A percentile compares a stretch with the other conserved stretches of the same genome.
Evolutionary conservation across 2,329 filamentous ascomycete genomes (phyloP).

Genomic region (Parasarocladium wereldwijsianum): DNA sequence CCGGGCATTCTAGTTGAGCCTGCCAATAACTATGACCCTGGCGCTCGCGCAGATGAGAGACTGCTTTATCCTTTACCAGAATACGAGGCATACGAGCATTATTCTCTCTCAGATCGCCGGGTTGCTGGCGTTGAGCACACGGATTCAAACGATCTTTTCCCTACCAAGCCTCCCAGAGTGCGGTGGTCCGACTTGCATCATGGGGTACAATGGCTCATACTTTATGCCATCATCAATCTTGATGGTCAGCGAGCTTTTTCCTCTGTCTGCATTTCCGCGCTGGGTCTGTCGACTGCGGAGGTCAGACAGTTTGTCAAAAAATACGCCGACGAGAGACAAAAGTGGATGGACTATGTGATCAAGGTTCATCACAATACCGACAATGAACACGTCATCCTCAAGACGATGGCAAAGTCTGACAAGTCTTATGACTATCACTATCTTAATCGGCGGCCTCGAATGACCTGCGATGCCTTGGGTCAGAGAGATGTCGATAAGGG

Average conservation of each 20-base stretch:
- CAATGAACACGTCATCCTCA: slow-evolving; percentile 5
- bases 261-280: slow-evolving; percentile 6
- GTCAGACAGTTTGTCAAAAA: slow-evolving; percentile 10
- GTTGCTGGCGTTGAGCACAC: no score
- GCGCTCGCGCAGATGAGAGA: no score
- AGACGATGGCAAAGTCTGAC: slow-evolving; percentile 6
- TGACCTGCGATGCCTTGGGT: slow-evolving; percentile 11
- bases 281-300: slow-evolving; percentile 10
- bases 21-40: no score
- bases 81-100: no score
- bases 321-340: slow-evolving; percentile 10
- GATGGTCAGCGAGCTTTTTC: slow-evolving; percentile 10
- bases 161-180: no score
- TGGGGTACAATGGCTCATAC: slow-evolving; percentile 13
- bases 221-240: slow-evolving; percentile 10
- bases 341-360: slow-evolving; percentile 11
- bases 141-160: no score
- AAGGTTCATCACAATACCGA: no score
- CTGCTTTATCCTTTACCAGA: no score
- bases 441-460: slow-evolving; percentile 9
- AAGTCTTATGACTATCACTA: slow-evolving; percentile 7
- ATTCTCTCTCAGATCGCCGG: no score
- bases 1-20: no score
- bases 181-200: slow-evolving; percentile 12
- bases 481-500: slow-evolving; percentile 8